Evolutionary conservation across 2,329 filamentous ascomycete genomes (phyloP), one percentile per base, ranked within the genome.

Genomic region (Alternaria sp.): DNA sequence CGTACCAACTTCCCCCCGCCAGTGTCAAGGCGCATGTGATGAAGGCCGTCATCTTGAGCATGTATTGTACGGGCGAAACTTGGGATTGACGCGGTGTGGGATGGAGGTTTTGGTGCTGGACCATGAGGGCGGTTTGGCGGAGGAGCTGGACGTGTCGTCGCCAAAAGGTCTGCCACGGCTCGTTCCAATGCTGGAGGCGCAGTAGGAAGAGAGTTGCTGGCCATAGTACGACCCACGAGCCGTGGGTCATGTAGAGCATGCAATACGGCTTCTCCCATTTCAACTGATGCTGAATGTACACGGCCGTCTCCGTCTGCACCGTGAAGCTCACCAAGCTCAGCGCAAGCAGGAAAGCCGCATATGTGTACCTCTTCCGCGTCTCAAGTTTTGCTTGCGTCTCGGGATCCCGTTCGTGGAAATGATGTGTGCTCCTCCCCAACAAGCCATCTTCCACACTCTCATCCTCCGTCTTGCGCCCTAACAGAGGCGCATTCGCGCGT

Each of bases 181-280:
- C 83, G 62, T 89, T 85, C 71, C 88, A 88, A 78, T 92, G 92
- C 75, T 93, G 90, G 13, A 95, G 63, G 55, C 94, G 89, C 61
- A 98, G 82, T 50, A 97, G 85, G 24, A 91, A 78, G 34, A 99
- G 85, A 78, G 96, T 93, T 10, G 86, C 80, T 0, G 93, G 94
- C 92, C 93, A 99, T 24, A 99, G 84, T 48, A 98, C 79, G 9
- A 89, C 78, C 95, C 95, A 99, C 2, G 93, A 97, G 54, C 94
- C 91, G 80, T 99, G 95, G 10, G 95, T 99, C 66, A 99, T 84
- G 79, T 96, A 97, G 84, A 99, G 87, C 95, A 99, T 99, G 83
- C 92, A 96, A 81, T 97, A 99, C n/a, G 95, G 92, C 82, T 99
- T 99, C 80, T 96, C 87, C 95, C 95, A 99, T 63, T 90, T 88